phyloP scores from a whole-genome alignment of 768 basidiomycete species.

The Boletales sp. region DNA sequence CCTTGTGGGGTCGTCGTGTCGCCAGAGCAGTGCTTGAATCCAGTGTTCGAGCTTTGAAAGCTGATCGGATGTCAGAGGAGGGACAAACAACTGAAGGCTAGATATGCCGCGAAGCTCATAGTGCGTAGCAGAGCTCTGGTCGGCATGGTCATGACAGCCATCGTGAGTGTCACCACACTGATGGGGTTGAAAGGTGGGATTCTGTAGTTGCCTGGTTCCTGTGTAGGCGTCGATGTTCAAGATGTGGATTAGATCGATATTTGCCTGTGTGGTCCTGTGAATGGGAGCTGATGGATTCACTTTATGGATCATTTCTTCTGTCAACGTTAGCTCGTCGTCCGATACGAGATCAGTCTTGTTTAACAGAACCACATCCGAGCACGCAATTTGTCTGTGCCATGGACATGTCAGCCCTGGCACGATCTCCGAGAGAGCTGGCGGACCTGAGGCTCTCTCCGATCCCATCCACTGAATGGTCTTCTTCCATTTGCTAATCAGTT shows the following conservation, averaged over 20 bases:
- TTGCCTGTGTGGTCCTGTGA: constrained; percentile 63
- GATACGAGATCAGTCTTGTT: constrained; percentile 86
- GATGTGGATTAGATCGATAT: constrained; percentile 72
- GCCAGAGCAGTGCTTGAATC: constrained; percentile 84
- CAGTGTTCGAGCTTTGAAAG: constrained; percentile 66
- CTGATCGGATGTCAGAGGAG: constrained; percentile 47
- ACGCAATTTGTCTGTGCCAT: constrained; percentile 80
- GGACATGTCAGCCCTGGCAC: not conserved
- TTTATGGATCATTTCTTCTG: constrained; percentile 59
- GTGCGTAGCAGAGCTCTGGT: constrained; percentile 41
- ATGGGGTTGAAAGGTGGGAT: constrained; percentile 24
- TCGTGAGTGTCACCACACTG: constrained; percentile 30
- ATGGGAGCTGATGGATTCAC: constrained; percentile 82
- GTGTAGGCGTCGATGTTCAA: constrained; percentile 81
- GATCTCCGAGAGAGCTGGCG: not conserved
- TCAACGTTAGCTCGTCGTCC: constrained; percentile 38
- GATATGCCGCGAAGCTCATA: constrained; percentile 82
- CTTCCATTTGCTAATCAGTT: constrained; percentile 72
- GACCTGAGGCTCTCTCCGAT: constrained; percentile 82
- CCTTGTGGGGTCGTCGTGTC: constrained; percentile 49
- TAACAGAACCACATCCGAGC: constrained; percentile 84
- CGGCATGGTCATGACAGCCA: constrained; percentile 29
- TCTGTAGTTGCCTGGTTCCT: constrained; percentile 35
- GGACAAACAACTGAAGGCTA: constrained; percentile 68
- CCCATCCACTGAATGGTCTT: constrained; percentile 62